Evolutionary conservation across 2,329 filamentous ascomycete species (phyloP).

Genomic region (Pseudogymnoascus sp.): DNA sequence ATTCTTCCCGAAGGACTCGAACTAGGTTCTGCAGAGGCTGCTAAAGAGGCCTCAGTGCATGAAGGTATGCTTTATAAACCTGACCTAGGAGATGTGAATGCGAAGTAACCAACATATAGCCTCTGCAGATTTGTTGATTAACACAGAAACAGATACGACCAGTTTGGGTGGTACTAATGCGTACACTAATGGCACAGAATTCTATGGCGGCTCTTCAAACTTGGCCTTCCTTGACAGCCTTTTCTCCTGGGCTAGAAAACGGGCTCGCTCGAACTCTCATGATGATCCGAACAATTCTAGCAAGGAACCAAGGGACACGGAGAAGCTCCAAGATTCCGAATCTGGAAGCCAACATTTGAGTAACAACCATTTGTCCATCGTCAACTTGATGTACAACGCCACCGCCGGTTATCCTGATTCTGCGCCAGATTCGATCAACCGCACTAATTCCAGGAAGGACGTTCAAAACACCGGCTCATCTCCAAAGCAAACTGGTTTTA

Average conservation of each 20-base stretch:
- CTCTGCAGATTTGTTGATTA: not conserved
- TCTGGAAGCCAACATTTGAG: not conserved
- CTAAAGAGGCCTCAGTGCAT: not conserved
- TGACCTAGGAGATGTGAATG: not conserved
- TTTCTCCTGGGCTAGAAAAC: not conserved
- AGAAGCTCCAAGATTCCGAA: too few relatives aligned
- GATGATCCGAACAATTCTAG: not conserved
- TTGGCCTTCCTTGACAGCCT: conserved; percentile 21
- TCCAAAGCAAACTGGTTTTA: not conserved
- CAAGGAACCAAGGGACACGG: not conserved
- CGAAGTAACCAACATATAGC: not conserved
- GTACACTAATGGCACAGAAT: conserved; percentile 26
- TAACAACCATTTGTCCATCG: not conserved
- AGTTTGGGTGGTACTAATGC: conserved; percentile 24
- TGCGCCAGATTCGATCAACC: not conserved
- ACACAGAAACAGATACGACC: not conserved
- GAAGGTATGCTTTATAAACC: not conserved
- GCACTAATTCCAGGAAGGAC: not conserved
- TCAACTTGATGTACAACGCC: not conserved
- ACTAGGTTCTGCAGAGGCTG: not conserved
- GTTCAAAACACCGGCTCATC: not conserved
- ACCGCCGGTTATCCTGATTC: not conserved
- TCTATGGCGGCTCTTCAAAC: conserved; percentile 26
- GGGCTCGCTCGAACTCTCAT: not conserved
- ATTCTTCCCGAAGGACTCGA: not conserved